phyloP scores from a whole-genome alignment of 306 rosid genomes.

The Neltuma alba region DNA sequence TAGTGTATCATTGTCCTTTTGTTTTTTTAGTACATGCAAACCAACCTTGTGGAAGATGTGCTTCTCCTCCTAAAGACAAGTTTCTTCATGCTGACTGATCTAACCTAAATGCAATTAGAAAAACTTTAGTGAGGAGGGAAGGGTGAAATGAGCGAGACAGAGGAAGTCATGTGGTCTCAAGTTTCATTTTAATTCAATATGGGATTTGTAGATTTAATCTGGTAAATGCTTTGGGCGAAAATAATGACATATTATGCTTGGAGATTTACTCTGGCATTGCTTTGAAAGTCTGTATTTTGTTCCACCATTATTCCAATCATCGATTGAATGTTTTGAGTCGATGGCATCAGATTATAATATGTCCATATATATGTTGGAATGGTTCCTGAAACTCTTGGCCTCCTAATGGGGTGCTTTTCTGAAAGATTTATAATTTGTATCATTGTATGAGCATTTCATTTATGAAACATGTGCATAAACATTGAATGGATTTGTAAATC shows the following conservation, averaged over 20 bases:
- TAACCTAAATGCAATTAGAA: background rate
- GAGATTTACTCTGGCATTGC: background rate
- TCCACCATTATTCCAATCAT: background rate
- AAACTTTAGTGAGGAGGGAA: background rate
- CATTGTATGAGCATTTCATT: background rate
- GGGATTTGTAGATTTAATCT: background rate
- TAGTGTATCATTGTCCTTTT: conserved; percentile 16
- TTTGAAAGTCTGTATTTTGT: background rate
- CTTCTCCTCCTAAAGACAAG: conserved; percentile 32
- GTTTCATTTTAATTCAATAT: background rate
- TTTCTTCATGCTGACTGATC: conserved; percentile 9
- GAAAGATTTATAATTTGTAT: background rate
- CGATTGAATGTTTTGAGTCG: background rate
- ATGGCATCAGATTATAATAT: conserved; percentile 10
- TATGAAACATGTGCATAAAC: background rate
- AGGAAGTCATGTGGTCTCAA: background rate
- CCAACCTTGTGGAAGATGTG: conserved; percentile 11
- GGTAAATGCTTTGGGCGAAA: background rate
- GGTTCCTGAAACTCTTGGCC: background rate
- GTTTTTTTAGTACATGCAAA: background rate
- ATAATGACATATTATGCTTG: background rate
- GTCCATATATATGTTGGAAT: conserved; percentile 11
- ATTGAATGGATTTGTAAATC: background rate
- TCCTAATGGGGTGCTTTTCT: background rate
- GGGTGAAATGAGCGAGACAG: conserved; percentile 4